Base-by-base conservation (phyloP, 2,329 filamentous ascomycete genomes). In the Trichoderma atroviride region DNA sequence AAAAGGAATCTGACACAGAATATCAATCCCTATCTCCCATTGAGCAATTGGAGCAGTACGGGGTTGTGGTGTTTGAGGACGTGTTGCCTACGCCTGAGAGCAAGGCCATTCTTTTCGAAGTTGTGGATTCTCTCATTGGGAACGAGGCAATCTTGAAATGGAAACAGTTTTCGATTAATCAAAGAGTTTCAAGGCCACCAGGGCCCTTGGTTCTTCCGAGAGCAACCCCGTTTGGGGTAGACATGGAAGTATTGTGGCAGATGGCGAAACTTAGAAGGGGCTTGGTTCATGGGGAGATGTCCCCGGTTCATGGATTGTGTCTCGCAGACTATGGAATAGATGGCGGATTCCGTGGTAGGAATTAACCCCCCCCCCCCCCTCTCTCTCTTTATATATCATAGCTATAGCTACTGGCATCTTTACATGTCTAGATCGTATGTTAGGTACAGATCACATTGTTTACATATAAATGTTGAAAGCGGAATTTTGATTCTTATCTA, bases 291-390 rank as follows among this genome's bases (percentile, higher is more conserved):
- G 63, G 63, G 5, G 29, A 37, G 29, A 67, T 67, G 63, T 67
- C 63, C 19, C 63, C 63, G 37, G 40, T 67, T 11, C 63, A 67
- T 35, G 63, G 55, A 6, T 22, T 67, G 22, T 67, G 63, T 3
- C 55, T 67, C 10, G 63, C 63, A 35, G 63, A 67, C 29, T 67
- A 67, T 52, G 63, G 63, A 52, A 67, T 22, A 50, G 63, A 67
- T 24, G 63, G 63, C 14, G 63, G 63, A 10, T 67, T 67, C 13
- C 63, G 63, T 19, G 63, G 63, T 27, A 67, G 29, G 29, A 47
- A 4, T 14, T 67, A 2, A 67, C 5, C 9, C 31, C 1, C 24
- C 5, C 31, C 16, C 1, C 22, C 11, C 53, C 19, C 9, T 5
- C 16, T n/a, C 37, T 11, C 14, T 5, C 14, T 13, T 27, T 7